A percentile compares a stretch with the other conserved stretches of the same genome.
These are phyloP conservation scores for Gonium pectorale DNA, from an alignment of 139 green algal genomes.

Conservation along the genomic window DNA sequence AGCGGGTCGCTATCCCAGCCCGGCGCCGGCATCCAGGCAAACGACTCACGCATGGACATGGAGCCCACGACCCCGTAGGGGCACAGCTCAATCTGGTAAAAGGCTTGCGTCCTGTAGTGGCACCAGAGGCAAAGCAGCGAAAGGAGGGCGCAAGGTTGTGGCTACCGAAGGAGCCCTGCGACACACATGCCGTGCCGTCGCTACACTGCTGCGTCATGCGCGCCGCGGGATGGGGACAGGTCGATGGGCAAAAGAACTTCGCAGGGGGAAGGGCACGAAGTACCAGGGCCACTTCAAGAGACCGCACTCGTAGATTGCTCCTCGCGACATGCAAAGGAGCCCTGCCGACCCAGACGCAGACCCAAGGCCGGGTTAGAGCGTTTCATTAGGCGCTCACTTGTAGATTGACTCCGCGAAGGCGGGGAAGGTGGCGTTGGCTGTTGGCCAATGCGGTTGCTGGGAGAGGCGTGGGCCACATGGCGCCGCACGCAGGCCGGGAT, in stretches of 20 bases:
- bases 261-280: background rate
- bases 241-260: background rate
- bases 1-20: too few species aligned
- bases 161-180: too few species aligned
- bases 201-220: background rate
- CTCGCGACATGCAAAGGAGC: background rate
- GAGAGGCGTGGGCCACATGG: background rate
- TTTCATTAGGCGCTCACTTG: background rate
- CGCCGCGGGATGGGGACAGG: background rate
- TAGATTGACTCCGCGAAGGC: background rate
- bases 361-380: background rate
- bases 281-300: background rate
- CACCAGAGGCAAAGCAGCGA: background rate
- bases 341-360: background rate
- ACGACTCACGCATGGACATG: conserved; percentile 44
- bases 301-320: background rate
- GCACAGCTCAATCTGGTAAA: conserved; percentile 43
- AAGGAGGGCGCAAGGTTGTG: too few species aligned
- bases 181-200: background rate
- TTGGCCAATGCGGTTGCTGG: conserved; percentile 32
- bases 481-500: too few species aligned
- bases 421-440: background rate
- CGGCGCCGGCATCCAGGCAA: too few species aligned
- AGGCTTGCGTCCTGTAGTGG: conserved; percentile 17
- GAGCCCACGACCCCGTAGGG: conserved; percentile 17